phyloP scores from a whole-genome alignment of 2,329 filamentous ascomycete species.

The Fusarium succisae region DNA sequence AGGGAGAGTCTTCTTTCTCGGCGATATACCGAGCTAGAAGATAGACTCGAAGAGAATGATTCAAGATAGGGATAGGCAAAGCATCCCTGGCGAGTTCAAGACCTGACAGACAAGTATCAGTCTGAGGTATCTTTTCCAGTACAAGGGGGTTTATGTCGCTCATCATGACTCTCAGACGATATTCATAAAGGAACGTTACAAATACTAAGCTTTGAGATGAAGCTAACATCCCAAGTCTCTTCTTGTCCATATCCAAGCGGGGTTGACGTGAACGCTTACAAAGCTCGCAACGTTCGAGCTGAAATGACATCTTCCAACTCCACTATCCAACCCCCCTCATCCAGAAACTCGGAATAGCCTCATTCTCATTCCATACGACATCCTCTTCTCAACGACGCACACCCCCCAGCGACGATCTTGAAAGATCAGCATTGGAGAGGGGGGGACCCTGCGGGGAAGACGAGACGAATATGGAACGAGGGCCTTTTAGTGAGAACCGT shows the following conservation, averaged over 20 bases:
- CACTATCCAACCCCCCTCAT: neutral
- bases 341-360: slow-evolving; percentile 14
- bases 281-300: neutral
- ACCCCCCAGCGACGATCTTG: slow-evolving; percentile 14
- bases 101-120: slow-evolving; percentile 25
- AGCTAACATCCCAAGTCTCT: neutral
- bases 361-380: slow-evolving; percentile 6
- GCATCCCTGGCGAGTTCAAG: slow-evolving; percentile 24
- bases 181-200: neutral
- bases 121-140: slow-evolving; percentile 18
- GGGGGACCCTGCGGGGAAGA: slow-evolving; percentile 25
- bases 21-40: slow-evolving; percentile 40
- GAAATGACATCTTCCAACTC: neutral
- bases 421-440: slow-evolving; percentile 3
- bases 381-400: neutral
- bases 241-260: neutral
- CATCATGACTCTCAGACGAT: neutral
- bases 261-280: slow-evolving; percentile 8
- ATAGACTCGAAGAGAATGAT: slow-evolving; percentile 45
- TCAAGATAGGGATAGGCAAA: slow-evolving; percentile 43
- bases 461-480: slow-evolving; percentile 13
- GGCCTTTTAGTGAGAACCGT: neutral
- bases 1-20: slow-evolving; percentile 28
- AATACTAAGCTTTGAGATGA: neutral
- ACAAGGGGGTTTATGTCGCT: neutral